A percentile compares a stretch with the other conserved stretches of the same genome.
Evolutionary conservation across 768 basidiomycete genomes (phyloP).

Genomic region (Pseudohyphozyma bogoriensis): DNA sequence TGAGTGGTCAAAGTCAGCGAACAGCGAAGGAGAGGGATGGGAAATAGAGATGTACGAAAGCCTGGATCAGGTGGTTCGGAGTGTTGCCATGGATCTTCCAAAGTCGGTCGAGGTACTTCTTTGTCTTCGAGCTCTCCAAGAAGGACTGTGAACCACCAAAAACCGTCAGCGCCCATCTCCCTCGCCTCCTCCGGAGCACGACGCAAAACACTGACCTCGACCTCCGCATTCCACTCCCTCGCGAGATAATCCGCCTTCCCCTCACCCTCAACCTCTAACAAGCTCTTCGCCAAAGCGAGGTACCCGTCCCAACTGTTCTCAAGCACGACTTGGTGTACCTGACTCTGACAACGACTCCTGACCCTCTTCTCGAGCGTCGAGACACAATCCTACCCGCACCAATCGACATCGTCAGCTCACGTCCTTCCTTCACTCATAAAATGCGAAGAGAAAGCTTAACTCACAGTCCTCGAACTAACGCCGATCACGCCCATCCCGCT

Average conservation of each 20-base stretch:
- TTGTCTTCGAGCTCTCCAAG: slow-evolving; percentile 4
- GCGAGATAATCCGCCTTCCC: slow-evolving; percentile 33
- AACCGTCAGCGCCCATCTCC: background rate
- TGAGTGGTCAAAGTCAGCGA: background rate
- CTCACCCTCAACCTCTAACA: slow-evolving; percentile 41
- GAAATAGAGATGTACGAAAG: background rate
- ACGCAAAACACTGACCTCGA: slow-evolving; percentile 34
- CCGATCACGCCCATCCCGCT: slow-evolving; percentile 56
- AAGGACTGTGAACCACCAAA: background rate
- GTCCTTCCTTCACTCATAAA: background rate
- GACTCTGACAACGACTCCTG: slow-evolving; percentile 90
- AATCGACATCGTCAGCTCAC: background rate
- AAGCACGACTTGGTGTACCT: slow-evolving; percentile 68
- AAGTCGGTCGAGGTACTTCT: slow-evolving; percentile 5
- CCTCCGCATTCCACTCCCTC: slow-evolving; percentile 40
- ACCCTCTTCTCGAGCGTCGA: slow-evolving; percentile 89
- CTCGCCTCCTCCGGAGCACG: background rate
- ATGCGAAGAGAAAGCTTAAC: slow-evolving; percentile 6
- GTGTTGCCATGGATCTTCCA: slow-evolving; percentile 32
- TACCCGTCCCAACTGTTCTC: slow-evolving; percentile 48
- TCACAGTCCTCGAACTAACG: slow-evolving; percentile 60
- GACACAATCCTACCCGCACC: slow-evolving; percentile 53
- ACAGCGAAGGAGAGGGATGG: background rate
- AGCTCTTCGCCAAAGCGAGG: slow-evolving; percentile 44
- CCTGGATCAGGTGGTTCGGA: slow-evolving; percentile 3